Base-by-base conservation (phyloP, 345 rosid species). In the Corchorus capsularis region DNA sequence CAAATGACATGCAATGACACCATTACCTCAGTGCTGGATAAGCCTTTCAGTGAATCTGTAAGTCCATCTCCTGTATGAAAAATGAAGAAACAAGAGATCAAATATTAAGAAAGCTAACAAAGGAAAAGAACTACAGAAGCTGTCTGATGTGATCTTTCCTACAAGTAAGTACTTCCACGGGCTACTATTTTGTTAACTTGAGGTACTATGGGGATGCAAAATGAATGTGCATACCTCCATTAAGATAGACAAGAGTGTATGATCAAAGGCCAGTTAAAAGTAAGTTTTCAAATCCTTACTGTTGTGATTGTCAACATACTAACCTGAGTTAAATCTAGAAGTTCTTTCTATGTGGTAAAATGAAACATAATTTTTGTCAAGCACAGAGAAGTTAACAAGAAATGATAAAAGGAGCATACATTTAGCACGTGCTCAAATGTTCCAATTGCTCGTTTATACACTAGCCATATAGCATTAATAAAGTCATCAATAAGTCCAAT, bases 51-150 rank as follows among this genome's bases (percentile, higher is more conserved):
- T 3, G 94, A 90, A 81, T 93, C 97, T 3, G 93, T 89, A 60
- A 95, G 94, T 73, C 99, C 99, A 80, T 95, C 97, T 79, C 96
- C 99, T 93, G 86, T 73, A 76, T 55, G 41, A 79, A 72, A 78
- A 67, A 62, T 20, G 59, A 32, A 45, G 63, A 49, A 80, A 43
- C 35, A 39, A 62, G 56, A 72, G 45, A 57, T 7, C 65, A 69
- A 16, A 8, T 16, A 46, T 27, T 22, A 45, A 49, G 32, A 69
- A 41, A 52, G 37, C 8, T 11, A 37, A 66, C n/a, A 6, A 66
- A 52, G 67, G 52, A 56, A 53, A 54, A 43, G 13, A 46, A 32
- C 19, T 54, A 8, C 0, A 16, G 45, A 32, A 52, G 22, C 45
- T 39, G 54, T 35, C 39, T 17, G 46, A 8, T 17, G 56, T 17